phyloP scores from a whole-genome alignment of 345 rosid genomes.

The Gossypium herbaceum region DNA sequence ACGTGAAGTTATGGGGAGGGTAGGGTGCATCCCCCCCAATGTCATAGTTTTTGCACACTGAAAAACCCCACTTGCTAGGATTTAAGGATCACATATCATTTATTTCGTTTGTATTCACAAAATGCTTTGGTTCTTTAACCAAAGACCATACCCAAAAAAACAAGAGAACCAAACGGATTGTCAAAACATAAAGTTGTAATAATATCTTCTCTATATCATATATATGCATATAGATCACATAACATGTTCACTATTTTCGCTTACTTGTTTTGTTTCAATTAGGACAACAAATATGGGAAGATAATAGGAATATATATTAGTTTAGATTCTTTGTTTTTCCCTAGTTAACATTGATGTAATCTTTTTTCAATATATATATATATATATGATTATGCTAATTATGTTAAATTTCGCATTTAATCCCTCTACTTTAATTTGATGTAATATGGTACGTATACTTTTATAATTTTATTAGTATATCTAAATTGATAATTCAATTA shows the following conservation, averaged over 20 bases:
- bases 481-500: too few relatives aligned
- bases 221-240: background rate
- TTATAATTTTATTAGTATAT: too few relatives aligned
- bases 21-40: constrained; percentile 30
- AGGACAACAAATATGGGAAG: background rate
- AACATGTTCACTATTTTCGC: background rate
- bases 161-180: background rate
- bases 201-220: background rate
- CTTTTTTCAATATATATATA: too few relatives aligned
- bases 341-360: too few relatives aligned
- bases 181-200: background rate
- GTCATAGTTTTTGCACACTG: constrained; percentile 1
- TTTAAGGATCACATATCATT: constrained; percentile 36
- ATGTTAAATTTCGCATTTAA: too few relatives aligned
- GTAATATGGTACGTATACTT: too few relatives aligned
- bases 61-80: constrained; percentile 34
- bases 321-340: constrained; percentile 7
- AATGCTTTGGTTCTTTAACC: background rate
- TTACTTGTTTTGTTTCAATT: background rate
- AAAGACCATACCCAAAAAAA: background rate
- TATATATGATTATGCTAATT: too few relatives aligned
- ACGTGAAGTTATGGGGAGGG: constrained; percentile 22
- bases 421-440: too few relatives aligned
- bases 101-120: constrained; percentile 3
- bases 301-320: constrained; percentile 4